Conservation (phyloP, 2,329 filamentous ascomycete species). For the Aspergillus floridensis region DNA sequence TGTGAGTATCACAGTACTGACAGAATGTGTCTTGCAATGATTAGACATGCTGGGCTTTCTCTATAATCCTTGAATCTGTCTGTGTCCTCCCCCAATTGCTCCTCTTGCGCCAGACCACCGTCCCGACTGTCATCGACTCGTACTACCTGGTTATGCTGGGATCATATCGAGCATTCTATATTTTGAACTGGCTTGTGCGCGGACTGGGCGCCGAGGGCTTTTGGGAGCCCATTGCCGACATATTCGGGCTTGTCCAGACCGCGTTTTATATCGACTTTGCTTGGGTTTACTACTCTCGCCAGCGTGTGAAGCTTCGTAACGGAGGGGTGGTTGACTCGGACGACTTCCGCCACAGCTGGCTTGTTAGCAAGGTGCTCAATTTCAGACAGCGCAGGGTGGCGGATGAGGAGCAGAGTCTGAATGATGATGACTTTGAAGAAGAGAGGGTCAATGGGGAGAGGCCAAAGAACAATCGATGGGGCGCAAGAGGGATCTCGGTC, state of each 20-base stretch:
- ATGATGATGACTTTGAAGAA: conserved; percentile 30
- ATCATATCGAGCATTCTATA: conserved; percentile 83
- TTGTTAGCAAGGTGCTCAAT: conserved; percentile 75
- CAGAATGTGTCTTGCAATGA: not conserved
- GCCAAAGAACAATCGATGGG: conserved; percentile 51
- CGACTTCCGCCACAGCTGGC: conserved; percentile 79
- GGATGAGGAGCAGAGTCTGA: conserved; percentile 40
- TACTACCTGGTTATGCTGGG: conserved; percentile 88
- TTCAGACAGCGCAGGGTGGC: conserved; percentile 30
- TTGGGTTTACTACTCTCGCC: conserved; percentile 93
- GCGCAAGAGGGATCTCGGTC: conserved; percentile 57
- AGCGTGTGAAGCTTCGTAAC: conserved; percentile 86
- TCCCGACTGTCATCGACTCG: conserved; percentile 95
- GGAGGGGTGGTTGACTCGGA: conserved; percentile 88
- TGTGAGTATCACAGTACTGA: not conserved
- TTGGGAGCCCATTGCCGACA: conserved; percentile 70
- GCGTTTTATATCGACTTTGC: conserved; percentile 90
- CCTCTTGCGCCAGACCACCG: conserved; percentile 87
- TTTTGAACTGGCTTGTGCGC: conserved; percentile 84
- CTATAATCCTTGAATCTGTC: conserved; percentile 85
- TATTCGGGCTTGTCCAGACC: conserved; percentile 87
- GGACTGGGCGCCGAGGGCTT: conserved; percentile 57
- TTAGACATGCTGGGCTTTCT: conserved; percentile 82
- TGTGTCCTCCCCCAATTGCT: conserved; percentile 89
- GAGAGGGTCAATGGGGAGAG: conserved; percentile 23